phyloP scores from a whole-genome alignment of 2,329 filamentous ascomycete genomes.

The Colletotrichum sp. region DNA sequence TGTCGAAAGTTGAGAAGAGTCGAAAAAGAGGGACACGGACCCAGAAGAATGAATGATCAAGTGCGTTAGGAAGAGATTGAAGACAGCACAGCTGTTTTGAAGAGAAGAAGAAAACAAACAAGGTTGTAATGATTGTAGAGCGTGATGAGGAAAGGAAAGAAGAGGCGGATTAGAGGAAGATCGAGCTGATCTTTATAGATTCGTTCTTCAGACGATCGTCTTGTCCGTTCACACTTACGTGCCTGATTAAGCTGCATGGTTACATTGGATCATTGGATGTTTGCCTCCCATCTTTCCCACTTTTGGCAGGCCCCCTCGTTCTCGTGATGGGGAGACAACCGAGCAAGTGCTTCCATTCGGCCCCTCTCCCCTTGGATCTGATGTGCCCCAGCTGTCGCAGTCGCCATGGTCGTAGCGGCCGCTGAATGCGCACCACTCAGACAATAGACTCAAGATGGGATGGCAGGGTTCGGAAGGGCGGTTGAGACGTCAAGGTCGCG shows the following conservation, averaged over 20 bases:
- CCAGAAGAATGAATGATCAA: conserved; percentile 18
- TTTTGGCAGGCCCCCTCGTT: neutral
- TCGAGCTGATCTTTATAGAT: conserved; percentile 19
- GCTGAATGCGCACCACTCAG: neutral
- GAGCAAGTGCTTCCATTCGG: neutral
- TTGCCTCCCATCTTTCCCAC: neutral
- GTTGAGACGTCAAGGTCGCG: conserved; percentile 3
- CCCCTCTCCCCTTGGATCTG: neutral
- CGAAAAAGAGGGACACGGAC: conserved; percentile 18
- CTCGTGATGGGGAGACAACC: neutral
- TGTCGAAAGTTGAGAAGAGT: neutral
- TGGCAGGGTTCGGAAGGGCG: neutral
- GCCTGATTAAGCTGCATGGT: neutral
- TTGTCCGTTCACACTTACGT: neutral
- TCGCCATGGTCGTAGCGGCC: neutral
- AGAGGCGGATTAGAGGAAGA: neutral
- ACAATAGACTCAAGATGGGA: conserved; percentile 2
- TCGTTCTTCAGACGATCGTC: conserved; percentile 1
- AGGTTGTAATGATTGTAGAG: conserved; percentile 17
- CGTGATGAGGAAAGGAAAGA: conserved; percentile 8
- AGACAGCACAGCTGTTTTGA: conserved; percentile 21
- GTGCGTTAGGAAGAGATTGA: conserved; percentile 14
- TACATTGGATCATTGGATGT: neutral
- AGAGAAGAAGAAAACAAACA: conserved; percentile 5
- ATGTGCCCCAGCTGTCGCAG: neutral